Conservation (phyloP, 169 alveolate genomes). For the Toxoplasma gondii region DNA sequence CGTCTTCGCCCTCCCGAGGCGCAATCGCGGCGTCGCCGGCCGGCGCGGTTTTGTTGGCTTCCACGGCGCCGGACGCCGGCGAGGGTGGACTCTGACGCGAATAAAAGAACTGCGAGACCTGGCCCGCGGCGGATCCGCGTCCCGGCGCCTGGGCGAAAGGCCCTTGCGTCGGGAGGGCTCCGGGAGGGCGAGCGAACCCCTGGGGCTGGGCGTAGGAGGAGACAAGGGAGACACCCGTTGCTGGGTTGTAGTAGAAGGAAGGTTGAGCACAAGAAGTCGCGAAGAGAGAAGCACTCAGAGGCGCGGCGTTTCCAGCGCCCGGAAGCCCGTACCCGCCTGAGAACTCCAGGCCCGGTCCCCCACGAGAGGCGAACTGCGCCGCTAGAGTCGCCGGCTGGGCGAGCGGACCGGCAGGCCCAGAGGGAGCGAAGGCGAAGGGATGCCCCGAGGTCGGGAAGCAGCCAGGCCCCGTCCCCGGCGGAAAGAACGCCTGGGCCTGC, state of each 20-base stretch:
- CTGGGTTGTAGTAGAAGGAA: background rate
- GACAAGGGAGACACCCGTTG: background rate
- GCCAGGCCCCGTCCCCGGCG: background rate
- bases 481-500: background rate
- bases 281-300: background rate
- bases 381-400: background rate
- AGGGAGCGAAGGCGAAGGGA: background rate
- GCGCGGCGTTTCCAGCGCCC: background rate
- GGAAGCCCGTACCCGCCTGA: background rate
- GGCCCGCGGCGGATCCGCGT: background rate
- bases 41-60: background rate
- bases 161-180: background rate
- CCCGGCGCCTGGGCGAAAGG: background rate
- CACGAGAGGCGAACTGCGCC: slow-evolving; percentile 7
- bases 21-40: background rate
- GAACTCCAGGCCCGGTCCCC: background rate
- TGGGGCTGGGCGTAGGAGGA: background rate
- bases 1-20: background rate
- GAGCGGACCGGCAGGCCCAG: background rate
- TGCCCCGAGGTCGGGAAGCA: background rate
- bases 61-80: background rate
- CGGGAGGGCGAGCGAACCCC: background rate
- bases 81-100: background rate
- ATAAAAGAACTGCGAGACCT: background rate
- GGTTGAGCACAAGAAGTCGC: background rate